A percentile compares a stretch with the other conserved stretches of the same genome.
phyloP scores from a whole-genome alignment of 2,329 filamentous ascomycete genomes.

The Allantophomopsis cytisporea region DNA sequence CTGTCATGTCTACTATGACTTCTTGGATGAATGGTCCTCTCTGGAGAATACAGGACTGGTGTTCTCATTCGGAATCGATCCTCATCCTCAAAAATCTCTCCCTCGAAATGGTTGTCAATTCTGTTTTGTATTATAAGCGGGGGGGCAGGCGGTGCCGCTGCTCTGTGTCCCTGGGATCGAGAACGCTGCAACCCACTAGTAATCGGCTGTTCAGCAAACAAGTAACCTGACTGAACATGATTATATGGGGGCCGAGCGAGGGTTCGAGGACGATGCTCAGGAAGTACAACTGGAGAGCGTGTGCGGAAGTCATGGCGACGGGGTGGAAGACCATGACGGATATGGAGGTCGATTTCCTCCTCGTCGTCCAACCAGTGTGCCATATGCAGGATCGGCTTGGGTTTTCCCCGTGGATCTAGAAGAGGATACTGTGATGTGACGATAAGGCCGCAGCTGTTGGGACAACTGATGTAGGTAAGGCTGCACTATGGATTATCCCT shows the following conservation, averaged over 20 bases:
- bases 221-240: not conserved
- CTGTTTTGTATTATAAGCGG: conserved; percentile 1
- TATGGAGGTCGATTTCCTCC: not conserved
- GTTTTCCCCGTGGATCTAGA: too few relatives aligned
- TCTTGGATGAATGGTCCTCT: not conserved
- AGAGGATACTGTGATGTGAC: too few relatives aligned
- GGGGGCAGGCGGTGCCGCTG: not conserved
- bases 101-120: not conserved
- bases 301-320: not conserved
- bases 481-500: too few relatives aligned
- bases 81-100: not conserved
- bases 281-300: not conserved
- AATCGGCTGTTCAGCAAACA: not conserved
- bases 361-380: not conserved
- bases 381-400: too few relatives aligned
- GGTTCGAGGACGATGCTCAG: not conserved
- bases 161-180: not conserved
- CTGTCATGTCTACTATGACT: not conserved
- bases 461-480: too few relatives aligned
- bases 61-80: not conserved
- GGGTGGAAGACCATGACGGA: not conserved
- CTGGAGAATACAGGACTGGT: not conserved
- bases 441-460: too few relatives aligned
- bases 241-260: not conserved
- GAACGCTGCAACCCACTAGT: not conserved